Conservation (phyloP, 352 stramenopile genomes). For the Pythium biforme region DNA sequence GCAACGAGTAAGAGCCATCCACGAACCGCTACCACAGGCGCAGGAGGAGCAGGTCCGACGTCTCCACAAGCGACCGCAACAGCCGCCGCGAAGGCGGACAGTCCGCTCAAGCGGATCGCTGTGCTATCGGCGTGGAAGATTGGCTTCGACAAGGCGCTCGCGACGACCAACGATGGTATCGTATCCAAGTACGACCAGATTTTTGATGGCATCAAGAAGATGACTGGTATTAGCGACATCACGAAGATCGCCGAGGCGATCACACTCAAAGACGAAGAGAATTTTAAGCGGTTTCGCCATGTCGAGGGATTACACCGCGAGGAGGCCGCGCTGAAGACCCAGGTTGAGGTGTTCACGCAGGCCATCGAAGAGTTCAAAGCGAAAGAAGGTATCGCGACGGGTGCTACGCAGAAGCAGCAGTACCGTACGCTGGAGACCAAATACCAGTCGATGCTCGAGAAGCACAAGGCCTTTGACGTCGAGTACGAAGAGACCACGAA, state of each 20-base stretch:
- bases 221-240: conserved; percentile 56
- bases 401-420: conserved; percentile 54
- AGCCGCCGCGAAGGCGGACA: conserved; percentile 15
- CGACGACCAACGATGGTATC: conserved; percentile 39
- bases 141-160: conserved; percentile 60
- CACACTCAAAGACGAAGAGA: conserved; percentile 60
- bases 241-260: conserved; percentile 50
- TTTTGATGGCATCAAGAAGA: conserved; percentile 56
- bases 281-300: conserved; percentile 80
- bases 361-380: conserved; percentile 70
- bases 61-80: not conserved
- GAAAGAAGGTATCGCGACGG: conserved; percentile 61
- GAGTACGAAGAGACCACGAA: conserved; percentile 60
- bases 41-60: not conserved
- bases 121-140: conserved; percentile 76
- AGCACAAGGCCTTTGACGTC: conserved; percentile 46
- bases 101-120: conserved; percentile 46
- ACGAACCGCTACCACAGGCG: not conserved
- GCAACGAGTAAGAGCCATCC: not conserved
- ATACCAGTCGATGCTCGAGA: conserved; percentile 37
- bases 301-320: conserved; percentile 69
- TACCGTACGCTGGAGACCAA: conserved; percentile 40
- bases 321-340: conserved; percentile 43
- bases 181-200: conserved; percentile 64
- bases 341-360: conserved; percentile 45